Conservation (phyloP, 2,329 filamentous ascomycete genomes). For the Monosporascus sp. region DNA sequence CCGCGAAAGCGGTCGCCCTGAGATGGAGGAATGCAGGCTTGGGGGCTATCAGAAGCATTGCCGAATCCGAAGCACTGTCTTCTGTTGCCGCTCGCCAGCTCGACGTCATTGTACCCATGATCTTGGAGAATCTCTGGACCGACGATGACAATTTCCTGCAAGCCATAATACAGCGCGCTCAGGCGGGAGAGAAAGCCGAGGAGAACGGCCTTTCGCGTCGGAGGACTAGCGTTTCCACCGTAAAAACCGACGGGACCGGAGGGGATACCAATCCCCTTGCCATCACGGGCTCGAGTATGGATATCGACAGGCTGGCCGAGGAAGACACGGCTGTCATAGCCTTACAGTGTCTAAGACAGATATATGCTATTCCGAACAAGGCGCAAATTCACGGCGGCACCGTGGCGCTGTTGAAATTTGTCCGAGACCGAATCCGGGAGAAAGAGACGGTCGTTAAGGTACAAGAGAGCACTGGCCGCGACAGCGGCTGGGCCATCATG, state of each 20-base stretch:
- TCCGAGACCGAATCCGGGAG: constrained; percentile 54
- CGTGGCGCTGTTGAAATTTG: constrained; percentile 66
- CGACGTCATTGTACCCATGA: constrained; percentile 72
- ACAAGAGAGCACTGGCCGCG: constrained; percentile 36
- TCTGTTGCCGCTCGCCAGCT: constrained; percentile 73
- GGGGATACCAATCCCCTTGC: constrained; percentile 63
- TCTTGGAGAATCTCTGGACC: constrained; percentile 81
- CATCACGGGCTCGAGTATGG: constrained; percentile 73
- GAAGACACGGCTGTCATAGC: constrained; percentile 82
- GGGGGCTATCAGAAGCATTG: constrained; percentile 74
- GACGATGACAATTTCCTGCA: constrained; percentile 66
- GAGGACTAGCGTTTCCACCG: constrained; percentile 74
- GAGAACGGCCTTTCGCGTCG: constrained; percentile 58
- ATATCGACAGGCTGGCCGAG: constrained; percentile 85
- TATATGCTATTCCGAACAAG: constrained; percentile 78
- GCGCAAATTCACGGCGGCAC: constrained; percentile 78
- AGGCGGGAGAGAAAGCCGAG: constrained; percentile 64
- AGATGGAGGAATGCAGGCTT: constrained; percentile 72
- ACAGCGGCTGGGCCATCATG: constrained; percentile 72
- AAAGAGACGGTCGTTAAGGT: constrained; percentile 49
- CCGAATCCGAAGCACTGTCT: constrained; percentile 72
- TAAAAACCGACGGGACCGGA: constrained; percentile 62
- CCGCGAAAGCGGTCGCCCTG: constrained; percentile 69
- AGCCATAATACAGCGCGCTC: constrained; percentile 60
- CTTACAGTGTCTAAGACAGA: constrained; percentile 77